These are phyloP conservation scores for Alternaria tenuissima DNA, from an alignment of 2,329 filamentous ascomycete genomes.

Conservation along the genomic window DNA sequence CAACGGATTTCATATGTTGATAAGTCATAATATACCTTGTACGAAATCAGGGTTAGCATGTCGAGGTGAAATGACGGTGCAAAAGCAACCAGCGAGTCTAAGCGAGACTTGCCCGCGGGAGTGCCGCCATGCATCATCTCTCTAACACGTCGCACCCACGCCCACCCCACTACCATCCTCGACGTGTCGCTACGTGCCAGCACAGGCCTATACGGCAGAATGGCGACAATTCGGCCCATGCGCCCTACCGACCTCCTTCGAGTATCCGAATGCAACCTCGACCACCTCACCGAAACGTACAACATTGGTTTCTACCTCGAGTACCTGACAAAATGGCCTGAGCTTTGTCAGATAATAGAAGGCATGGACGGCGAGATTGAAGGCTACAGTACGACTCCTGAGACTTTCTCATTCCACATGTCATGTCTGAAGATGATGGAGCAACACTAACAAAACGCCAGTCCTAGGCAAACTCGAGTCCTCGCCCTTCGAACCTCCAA, in stretches of 20 bases:
- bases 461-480: constrained; percentile 98
- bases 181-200: neutral
- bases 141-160: constrained; percentile 3
- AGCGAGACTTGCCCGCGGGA: constrained; percentile 30
- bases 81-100: constrained; percentile 16
- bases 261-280: constrained; percentile 93
- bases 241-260: constrained; percentile 74
- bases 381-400: constrained; percentile 75
- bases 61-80: neutral
- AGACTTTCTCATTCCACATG: no score
- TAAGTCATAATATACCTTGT: neutral
- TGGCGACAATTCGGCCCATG: constrained; percentile 88
- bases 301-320: constrained; percentile 94
- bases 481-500: constrained; percentile 73
- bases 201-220: constrained; percentile 46
- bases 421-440: neutral
- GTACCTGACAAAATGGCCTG: constrained; percentile 95
- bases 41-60: neutral
- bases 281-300: constrained; percentile 97
- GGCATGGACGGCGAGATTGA: constrained; percentile 87
- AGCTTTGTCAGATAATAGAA: constrained; percentile 91
- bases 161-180: neutral
- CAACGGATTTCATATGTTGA: neutral
- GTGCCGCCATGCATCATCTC: constrained; percentile 11
- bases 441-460: constrained; percentile 47